Evolutionary conservation across 2,329 filamentous ascomycete genomes (phyloP), one percentile per base, ranked within the genome.

Genomic region (Epichloe baconii): DNA sequence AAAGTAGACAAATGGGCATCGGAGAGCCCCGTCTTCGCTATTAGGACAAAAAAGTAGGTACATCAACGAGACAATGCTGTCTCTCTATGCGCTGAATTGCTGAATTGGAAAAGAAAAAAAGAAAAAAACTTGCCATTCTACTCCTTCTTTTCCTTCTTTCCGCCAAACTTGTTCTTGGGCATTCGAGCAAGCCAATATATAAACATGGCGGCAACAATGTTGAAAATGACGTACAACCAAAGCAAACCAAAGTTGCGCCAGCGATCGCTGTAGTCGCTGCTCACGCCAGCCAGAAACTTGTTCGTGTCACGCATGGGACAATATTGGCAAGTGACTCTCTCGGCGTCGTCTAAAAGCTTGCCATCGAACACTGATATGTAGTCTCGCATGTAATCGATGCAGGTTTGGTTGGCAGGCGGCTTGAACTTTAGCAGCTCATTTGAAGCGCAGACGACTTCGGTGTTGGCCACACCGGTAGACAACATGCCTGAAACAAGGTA

Each of bases 401-500:
- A 90, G 0, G 76, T 85, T 58, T 70, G 53, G n/a, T 74, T 73
- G 1, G 64, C 53, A 0, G 78, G 73, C 0, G 88, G 82, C 10
- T 78, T 65, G 61, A 95, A 83, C n/a, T 68, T 63, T 21, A 87
- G 71, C 54, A 79, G 75, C 64, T 95, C 89, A 62, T 85, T 86
- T 5, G 64, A 56, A 0, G 85, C 79, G 65, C 89, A 95, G 0
- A 64, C 57, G 35, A 91, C 80, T 0, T 68, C 47, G 0, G 79
- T 79, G 59, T 85, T 82, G 41, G 85, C 85, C 5, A 95, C 70
- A 3, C 79, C 86, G 0, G 78, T 78, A 0, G 83, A 76, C 0
- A 91, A 66, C 70, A 95, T 81, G 21, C 82, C 86, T 10, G 77
- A 76, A 26, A 91, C 79, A 15, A 93, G 71, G 64, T 95, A 95